phyloP scores from a whole-genome alignment of 2,329 filamentous ascomycete genomes.

The Blastomyces parvus region DNA sequence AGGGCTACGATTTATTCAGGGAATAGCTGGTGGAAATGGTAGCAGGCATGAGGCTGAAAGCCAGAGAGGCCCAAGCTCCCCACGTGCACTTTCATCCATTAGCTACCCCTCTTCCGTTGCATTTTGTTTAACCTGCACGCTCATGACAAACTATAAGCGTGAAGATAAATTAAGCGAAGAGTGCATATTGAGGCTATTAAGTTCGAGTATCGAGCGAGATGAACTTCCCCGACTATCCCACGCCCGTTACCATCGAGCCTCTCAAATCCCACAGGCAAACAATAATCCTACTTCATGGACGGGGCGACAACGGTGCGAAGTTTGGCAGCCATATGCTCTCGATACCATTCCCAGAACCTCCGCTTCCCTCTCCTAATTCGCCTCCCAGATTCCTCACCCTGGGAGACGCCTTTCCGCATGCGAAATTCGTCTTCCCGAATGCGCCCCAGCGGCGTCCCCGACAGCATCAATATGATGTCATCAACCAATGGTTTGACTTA shows the following conservation, averaged over 20 bases:
- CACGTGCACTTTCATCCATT: too few species aligned
- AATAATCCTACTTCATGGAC: conserved; percentile 43
- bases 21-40: too few species aligned
- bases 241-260: conserved; percentile 9
- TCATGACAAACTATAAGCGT: neutral
- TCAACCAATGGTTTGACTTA: conserved; percentile 43
- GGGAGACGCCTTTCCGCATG: conserved; percentile 31
- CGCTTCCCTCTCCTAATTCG: neutral
- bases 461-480: conserved; percentile 31
- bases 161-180: neutral
- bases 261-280: conserved; percentile 33
- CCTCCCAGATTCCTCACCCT: conserved; percentile 18
- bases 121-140: neutral
- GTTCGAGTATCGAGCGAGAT: neutral
- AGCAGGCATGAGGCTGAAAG: too few species aligned
- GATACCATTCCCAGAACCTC: conserved; percentile 13
- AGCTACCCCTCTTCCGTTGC: too few species aligned
- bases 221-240: neutral
- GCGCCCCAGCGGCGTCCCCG: conserved; percentile 36
- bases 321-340: conserved; percentile 37
- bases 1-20: too few species aligned
- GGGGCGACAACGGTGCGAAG: conserved; percentile 35
- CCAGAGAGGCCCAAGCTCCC: too few species aligned
- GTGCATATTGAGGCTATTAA: neutral
- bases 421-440: conserved; percentile 45